These are phyloP conservation scores for Colletotrichum simmondsii DNA, from an alignment of 2,329 filamentous ascomycete species.

Conservation along the genomic window DNA sequence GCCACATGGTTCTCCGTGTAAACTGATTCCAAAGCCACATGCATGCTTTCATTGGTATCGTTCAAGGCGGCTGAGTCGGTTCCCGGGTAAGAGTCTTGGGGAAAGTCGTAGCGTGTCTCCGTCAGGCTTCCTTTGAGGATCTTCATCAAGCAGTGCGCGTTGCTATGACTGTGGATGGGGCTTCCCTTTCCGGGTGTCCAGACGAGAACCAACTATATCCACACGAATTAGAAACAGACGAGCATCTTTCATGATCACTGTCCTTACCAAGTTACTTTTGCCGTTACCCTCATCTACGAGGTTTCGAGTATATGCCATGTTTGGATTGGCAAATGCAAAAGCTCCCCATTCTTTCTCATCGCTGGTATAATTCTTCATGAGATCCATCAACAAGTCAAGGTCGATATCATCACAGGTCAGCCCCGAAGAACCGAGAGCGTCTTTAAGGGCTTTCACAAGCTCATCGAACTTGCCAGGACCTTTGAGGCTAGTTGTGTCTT, in stretches of 20 bases:
- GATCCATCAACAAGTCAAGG: not conserved
- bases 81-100: conserved; percentile 59
- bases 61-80: no score
- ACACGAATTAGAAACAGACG: not conserved
- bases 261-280: not conserved
- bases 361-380: not conserved
- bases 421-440: not conserved
- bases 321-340: not conserved
- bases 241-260: no score
- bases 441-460: not conserved
- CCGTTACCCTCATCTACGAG: not conserved
- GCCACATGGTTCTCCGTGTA: conserved; percentile 80
- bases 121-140: conserved; percentile 80
- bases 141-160: conserved; percentile 93
- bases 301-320: not conserved
- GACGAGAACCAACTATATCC: conserved; percentile 75
- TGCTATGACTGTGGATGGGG: conserved; percentile 87
- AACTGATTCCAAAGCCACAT: conserved; percentile 66
- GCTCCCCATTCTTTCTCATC: not conserved
- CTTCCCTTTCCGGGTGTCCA: conserved; percentile 87
- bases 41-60: not conserved
- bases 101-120: conserved; percentile 86
- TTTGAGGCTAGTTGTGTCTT: not conserved
- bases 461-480: not conserved
- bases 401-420: not conserved